Evolutionary conservation across 148 eudicot species (phyloP).

Genomic region (Chenopodium suecicum): DNA sequence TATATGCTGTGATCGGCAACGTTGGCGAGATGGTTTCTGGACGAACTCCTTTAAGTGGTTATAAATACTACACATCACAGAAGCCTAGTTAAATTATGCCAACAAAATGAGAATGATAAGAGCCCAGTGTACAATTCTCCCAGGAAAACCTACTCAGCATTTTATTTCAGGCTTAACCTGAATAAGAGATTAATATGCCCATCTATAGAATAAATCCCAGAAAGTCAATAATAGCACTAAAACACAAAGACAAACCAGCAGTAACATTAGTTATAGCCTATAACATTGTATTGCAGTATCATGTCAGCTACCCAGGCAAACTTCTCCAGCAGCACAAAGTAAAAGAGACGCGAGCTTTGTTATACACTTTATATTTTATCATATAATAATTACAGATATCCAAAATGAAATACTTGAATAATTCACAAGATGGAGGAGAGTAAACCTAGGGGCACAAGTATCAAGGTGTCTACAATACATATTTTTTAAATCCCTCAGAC

Average conservation of each 20-base stretch:
- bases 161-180: background rate
- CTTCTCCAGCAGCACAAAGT: background rate
- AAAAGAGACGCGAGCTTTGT: background rate
- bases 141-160: background rate
- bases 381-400: too few species aligned
- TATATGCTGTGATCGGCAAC: slow-evolving; percentile 31
- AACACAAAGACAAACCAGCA: background rate
- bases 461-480: background rate
- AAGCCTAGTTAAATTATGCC: background rate
- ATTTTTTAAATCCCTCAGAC: background rate
- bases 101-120: background rate
- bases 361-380: too few species aligned
- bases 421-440: background rate
- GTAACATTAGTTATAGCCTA: background rate
- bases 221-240: background rate
- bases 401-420: too few species aligned
- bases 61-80: slow-evolving; percentile 56
- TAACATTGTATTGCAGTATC: background rate
- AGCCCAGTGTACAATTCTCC: background rate
- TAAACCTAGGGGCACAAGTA: too few species aligned
- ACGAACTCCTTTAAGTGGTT: slow-evolving; percentile 52
- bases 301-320: background rate
- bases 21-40: slow-evolving; percentile 38
- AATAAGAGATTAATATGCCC: background rate
- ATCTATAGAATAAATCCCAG: background rate